Percentiles rank a stretch among this genome's conserved stretches.
Conservation (phyloP, 2,329 filamentous ascomycete species). For the Fusarium citri region DNA sequence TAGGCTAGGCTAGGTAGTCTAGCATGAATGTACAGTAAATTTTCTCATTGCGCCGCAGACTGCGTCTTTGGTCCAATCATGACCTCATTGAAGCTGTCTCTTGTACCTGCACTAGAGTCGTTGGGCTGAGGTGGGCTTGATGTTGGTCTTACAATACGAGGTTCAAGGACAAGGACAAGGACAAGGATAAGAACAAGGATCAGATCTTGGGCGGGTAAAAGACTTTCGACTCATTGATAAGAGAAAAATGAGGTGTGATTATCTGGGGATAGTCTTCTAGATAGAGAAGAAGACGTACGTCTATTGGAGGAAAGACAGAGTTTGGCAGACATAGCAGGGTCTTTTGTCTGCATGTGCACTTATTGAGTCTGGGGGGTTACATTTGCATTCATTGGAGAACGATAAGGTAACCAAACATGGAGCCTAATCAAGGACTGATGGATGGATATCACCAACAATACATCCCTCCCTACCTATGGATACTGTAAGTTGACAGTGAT, state of each 20-base stretch:
- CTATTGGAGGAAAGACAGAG: not conserved
- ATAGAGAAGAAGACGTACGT: not conserved
- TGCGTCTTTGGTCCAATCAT: conserved; percentile 22
- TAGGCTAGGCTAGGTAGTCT: not conserved
- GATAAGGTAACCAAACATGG: not conserved
- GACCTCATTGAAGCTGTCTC: conserved; percentile 25
- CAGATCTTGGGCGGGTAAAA: conserved; percentile 21
- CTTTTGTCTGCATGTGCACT: not conserved
- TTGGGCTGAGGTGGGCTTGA: conserved; percentile 21
- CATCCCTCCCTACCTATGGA: too few relatives aligned
- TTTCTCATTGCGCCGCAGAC: conserved; percentile 13
- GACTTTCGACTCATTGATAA: conserved; percentile 21
- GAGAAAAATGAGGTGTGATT: not conserved
- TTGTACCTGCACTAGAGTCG: conserved; percentile 32
- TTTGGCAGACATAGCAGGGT: not conserved
- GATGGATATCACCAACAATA: not conserved
- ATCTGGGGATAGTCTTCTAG: conserved; percentile 2
- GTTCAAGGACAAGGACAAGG: not conserved
- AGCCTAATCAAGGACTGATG: not conserved
- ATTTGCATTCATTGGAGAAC: not conserved
- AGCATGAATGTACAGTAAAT: not conserved
- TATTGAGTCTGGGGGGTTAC: not conserved
- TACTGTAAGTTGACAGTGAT: not conserved
- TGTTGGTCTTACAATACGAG: conserved; percentile 26
- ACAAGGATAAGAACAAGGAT: not conserved